These are phyloP conservation scores for Dothideomycetes sp. DNA, from an alignment of 2,329 filamentous ascomycete species.

Conservation along the genomic window DNA sequence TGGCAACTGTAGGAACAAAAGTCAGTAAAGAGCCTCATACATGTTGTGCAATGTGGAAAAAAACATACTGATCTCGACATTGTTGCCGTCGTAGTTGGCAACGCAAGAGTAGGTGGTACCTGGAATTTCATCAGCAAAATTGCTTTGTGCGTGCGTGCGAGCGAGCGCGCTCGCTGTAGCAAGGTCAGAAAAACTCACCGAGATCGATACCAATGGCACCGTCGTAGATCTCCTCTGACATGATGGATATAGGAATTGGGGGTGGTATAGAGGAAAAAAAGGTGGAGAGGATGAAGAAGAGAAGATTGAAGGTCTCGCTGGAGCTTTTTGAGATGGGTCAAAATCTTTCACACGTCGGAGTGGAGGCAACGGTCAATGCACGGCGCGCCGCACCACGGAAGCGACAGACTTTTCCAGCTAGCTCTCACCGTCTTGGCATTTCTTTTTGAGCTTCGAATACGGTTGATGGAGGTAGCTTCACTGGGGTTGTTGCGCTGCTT, in stretches of 20 bases:
- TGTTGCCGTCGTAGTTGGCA: constrained; percentile 97
- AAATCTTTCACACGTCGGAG: too few species aligned
- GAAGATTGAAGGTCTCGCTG: constrained; percentile 8
- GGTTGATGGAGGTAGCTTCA: too few species aligned
- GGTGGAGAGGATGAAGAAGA: constrained; percentile 10
- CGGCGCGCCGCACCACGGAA: too few species aligned
- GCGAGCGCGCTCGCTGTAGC: not conserved
- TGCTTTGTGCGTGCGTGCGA: constrained; percentile 8
- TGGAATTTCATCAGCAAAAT: constrained; percentile 33
- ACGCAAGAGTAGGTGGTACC: constrained; percentile 99
- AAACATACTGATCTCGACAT: constrained; percentile 90
- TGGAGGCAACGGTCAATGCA: too few species aligned
- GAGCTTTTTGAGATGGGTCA: too few species aligned
- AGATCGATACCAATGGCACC: constrained; percentile 99
- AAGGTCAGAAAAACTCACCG: constrained; percentile 52
- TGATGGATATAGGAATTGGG: constrained; percentile 43
- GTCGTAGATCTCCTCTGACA: constrained; percentile 93
- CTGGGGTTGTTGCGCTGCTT: too few species aligned
- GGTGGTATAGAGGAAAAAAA: constrained; percentile 12
- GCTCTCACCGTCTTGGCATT: too few species aligned
- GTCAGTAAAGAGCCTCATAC: constrained; percentile 16
- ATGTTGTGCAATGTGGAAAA: not conserved
- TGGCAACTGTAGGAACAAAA: constrained; percentile 57
- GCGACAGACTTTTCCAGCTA: too few species aligned
- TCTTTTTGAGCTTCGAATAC: too few species aligned